Percentiles rank a stretch among this genome's conserved stretches.
Evolutionary conservation across 257 asterid genomes (phyloP).

Genomic region (Nicotiana paniculata): DNA sequence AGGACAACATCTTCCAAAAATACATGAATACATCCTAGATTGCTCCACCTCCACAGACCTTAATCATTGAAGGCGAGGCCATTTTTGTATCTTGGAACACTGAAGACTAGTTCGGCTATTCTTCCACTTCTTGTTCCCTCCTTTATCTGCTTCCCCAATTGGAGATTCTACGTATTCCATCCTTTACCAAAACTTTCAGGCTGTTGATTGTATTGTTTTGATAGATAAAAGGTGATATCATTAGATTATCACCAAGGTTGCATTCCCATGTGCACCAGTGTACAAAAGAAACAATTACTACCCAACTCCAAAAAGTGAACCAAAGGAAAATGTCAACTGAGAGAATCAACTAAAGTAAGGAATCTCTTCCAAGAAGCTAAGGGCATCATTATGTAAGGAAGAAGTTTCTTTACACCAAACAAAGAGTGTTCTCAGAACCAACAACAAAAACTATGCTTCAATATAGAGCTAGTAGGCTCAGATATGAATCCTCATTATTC

Average conservation of each 20-base stretch:
- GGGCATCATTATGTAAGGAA: not conserved
- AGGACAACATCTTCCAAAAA: not conserved
- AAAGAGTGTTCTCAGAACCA: not conserved
- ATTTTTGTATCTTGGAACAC: not conserved
- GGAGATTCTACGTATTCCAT: not conserved
- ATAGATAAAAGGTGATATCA: not conserved
- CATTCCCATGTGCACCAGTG: not conserved
- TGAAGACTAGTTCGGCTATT: not conserved
- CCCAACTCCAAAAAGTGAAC: not conserved
- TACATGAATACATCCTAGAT: not conserved
- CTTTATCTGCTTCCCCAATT: not conserved
- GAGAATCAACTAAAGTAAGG: not conserved
- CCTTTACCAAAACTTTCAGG: not conserved
- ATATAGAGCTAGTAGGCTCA: not conserved
- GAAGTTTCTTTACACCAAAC: not conserved
- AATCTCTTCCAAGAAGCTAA: not conserved
- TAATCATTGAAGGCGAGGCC: not conserved
- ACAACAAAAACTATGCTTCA: not conserved
- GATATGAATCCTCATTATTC: not conserved
- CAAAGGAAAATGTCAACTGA: not conserved
- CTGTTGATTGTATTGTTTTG: not conserved
- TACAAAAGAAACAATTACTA: not conserved
- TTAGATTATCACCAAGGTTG: not conserved
- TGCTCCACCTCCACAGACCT: not conserved
- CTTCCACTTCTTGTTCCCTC: not conserved